Percentiles rank a stretch among this genome's conserved stretches.
These are phyloP conservation scores for Russula sp. DNA, from an alignment of 768 basidiomycete species.

Conservation along the genomic window DNA sequence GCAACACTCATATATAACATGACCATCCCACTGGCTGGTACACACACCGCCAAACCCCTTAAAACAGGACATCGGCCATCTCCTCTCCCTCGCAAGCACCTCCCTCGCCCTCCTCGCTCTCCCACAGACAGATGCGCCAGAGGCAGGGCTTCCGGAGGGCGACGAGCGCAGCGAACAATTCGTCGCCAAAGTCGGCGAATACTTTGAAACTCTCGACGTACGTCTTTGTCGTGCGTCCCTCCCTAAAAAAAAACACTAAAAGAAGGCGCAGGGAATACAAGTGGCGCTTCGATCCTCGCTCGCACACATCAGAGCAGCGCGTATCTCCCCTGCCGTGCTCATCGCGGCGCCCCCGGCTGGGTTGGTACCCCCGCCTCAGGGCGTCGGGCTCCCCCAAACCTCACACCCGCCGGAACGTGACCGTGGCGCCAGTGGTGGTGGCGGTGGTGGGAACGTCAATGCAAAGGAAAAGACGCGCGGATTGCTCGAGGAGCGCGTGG, in stretches of 20 bases:
- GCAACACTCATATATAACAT: not conserved
- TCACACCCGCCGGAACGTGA: slow-evolving; percentile 24
- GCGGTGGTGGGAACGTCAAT: not conserved
- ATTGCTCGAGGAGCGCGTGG: slow-evolving; percentile 68
- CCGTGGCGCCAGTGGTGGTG: slow-evolving; percentile 20
- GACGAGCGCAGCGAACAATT: slow-evolving; percentile 83
- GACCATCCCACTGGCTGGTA: not conserved
- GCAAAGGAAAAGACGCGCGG: slow-evolving; percentile 40
- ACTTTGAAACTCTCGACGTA: slow-evolving; percentile 78
- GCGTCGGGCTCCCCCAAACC: slow-evolving; percentile 57
- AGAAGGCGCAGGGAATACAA: slow-evolving; percentile 71
- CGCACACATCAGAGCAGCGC: slow-evolving; percentile 73
- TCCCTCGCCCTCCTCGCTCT: slow-evolving; percentile 72
- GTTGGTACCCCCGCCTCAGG: slow-evolving; percentile 71
- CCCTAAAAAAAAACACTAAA: not conserved
- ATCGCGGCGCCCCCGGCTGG: slow-evolving; percentile 68
- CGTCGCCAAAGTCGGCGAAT: slow-evolving; percentile 77
- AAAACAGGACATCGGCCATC: slow-evolving; percentile 64
- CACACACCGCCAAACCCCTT: not conserved
- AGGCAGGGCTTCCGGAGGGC: slow-evolving; percentile 64
- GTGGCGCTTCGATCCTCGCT: slow-evolving; percentile 67
- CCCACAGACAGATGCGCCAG: slow-evolving; percentile 71
- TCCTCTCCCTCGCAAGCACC: slow-evolving; percentile 68
- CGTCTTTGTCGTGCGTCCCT: slow-evolving; percentile 16
- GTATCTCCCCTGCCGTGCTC: slow-evolving; percentile 84